These are phyloP conservation scores for Trichophyton mentagrophytes DNA, from an alignment of 2,329 filamentous ascomycete species.

Conservation along the genomic window DNA sequence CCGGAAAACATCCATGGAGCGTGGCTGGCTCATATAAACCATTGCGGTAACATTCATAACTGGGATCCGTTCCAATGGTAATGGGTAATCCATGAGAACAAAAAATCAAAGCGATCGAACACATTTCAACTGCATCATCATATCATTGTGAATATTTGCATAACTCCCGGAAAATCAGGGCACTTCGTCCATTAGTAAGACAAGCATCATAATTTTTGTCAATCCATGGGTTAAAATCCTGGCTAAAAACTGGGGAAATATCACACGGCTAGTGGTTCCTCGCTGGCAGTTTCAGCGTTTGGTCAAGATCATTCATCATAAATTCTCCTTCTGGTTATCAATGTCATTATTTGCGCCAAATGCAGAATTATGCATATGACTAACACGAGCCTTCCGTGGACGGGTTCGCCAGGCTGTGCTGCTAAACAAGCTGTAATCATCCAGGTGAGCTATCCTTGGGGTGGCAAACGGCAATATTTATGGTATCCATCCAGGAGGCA, in stretches of 20 bases:
- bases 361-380: slow-evolving; percentile 30
- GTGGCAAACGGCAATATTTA: neutral
- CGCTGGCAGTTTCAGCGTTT: slow-evolving; percentile 17
- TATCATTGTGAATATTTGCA: slow-evolving; percentile 7
- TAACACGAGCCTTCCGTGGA: slow-evolving; percentile 16
- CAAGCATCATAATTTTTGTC: neutral
- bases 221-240: neutral
- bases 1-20: neutral
- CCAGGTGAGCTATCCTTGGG: slow-evolving; percentile 16
- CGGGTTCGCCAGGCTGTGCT: slow-evolving; percentile 18
- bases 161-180: slow-evolving; percentile 6
- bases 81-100: neutral
- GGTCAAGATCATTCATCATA: slow-evolving; percentile 7
- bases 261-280: neutral
- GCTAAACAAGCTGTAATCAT: slow-evolving; percentile 12
- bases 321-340: slow-evolving; percentile 12
- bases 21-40: slow-evolving; percentile 1
- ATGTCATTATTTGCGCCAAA: slow-evolving; percentile 10
- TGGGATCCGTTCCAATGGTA: neutral
- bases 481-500: neutral
- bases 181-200: slow-evolving; percentile 2
- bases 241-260: neutral
- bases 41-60: neutral
- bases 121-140: slow-evolving; percentile 8
- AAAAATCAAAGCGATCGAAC: slow-evolving; percentile 2